phyloP scores from a whole-genome alignment of 495 filamentous ascomycete species.

The Tetracladium setigerum region DNA sequence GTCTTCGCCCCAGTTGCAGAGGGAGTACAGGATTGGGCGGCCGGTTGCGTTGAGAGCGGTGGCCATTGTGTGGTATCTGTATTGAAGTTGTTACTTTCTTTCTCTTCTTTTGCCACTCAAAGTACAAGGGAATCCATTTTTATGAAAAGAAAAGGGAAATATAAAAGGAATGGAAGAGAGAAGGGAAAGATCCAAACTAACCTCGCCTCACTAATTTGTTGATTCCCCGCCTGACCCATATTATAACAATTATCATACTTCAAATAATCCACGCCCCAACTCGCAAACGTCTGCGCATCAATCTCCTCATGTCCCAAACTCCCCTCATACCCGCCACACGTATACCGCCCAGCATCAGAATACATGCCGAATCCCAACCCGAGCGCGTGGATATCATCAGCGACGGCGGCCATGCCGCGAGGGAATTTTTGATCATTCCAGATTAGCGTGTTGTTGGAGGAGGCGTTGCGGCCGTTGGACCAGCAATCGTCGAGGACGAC shows the following conservation, averaged over 20 bases:
- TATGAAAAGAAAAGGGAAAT: too few relatives aligned
- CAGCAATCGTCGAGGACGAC: conserved; percentile 50
- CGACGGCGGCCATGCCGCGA: conserved; percentile 23
- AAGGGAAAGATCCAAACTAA: too few relatives aligned
- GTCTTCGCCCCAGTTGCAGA: conserved; percentile 46
- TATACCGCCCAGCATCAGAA: conserved; percentile 17
- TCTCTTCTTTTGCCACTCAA: conserved; percentile 51
- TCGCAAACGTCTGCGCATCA: conserved; percentile 25
- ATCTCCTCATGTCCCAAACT: conserved; percentile 21
- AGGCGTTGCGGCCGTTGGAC: conserved; percentile 29
- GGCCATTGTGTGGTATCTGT: conserved; percentile 52
- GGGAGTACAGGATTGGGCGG: conserved; percentile 53
- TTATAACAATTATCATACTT: conserved; percentile 28
- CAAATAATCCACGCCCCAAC: conserved; percentile 27
- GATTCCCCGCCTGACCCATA: conserved; percentile 40
- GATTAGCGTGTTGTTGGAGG: conserved; percentile 8
- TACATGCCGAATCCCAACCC: conserved; percentile 29
- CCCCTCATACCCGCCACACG: conserved; percentile 8
- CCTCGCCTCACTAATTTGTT: conserved; percentile 31
- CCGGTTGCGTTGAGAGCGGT: conserved; percentile 48
- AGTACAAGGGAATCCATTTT: conserved; percentile 25
- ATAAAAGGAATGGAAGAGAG: conserved; percentile 3
- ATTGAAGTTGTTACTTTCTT: conserved; percentile 23
- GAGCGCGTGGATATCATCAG: conserved; percentile 22
- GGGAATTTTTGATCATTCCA: conserved; percentile 15